phyloP scores from a whole-genome alignment of 495 filamentous ascomycete genomes.

The Aspergillus indologenus region DNA sequence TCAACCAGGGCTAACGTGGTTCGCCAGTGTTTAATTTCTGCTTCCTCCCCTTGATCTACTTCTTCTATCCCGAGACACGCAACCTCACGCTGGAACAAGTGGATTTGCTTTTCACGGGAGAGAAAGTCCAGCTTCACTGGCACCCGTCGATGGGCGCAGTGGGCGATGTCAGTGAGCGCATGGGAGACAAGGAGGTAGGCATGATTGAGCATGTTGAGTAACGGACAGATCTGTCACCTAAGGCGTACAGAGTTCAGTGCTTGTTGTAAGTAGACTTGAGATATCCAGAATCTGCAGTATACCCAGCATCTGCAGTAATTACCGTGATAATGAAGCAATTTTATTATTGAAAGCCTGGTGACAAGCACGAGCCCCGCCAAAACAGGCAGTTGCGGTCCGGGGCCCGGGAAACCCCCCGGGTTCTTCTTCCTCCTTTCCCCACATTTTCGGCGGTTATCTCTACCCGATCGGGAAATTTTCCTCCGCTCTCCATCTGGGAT shows the following conservation, averaged over 20 bases:
- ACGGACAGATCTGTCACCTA: too few species aligned
- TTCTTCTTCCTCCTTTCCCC: conserved; percentile 6
- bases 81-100: conserved; percentile 69
- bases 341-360: too few species aligned
- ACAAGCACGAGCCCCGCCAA: too few species aligned
- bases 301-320: too few species aligned
- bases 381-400: background rate
- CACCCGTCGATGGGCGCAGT: conserved; percentile 32
- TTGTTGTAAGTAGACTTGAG: background rate
- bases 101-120: conserved; percentile 50
- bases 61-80: conserved; percentile 69
- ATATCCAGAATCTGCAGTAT: too few species aligned
- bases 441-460: conserved; percentile 21
- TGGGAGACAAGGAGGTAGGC: conserved; percentile 25
- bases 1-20: too few species aligned
- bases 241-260: too few species aligned
- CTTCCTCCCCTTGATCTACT: conserved; percentile 70
- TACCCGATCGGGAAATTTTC: conserved; percentile 21
- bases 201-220: conserved; percentile 30
- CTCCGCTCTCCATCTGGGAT: conserved; percentile 4
- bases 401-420: conserved; percentile 1
- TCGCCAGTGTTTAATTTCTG: conserved; percentile 60
- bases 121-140: conserved; percentile 47
- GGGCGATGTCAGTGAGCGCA: conserved; percentile 24
- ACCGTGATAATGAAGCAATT: too few species aligned